Conservation (phyloP, 495 filamentous ascomycete genomes). For the Corynascus novoguineensis region DNA sequence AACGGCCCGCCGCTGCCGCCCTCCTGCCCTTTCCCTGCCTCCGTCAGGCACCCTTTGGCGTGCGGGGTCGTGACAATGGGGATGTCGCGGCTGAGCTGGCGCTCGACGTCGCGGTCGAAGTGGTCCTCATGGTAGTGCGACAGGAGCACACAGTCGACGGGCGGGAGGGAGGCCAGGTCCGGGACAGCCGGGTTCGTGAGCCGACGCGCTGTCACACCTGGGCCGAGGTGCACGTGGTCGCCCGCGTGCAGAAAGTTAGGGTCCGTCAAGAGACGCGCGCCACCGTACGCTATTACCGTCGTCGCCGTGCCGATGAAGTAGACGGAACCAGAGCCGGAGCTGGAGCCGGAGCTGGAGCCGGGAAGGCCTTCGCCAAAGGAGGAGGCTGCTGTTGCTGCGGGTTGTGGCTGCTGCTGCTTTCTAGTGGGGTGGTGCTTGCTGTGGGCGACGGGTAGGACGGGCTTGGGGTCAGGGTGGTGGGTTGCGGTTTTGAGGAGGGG, state of each 20-base stretch:
- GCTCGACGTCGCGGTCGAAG: slow-evolving; percentile 60
- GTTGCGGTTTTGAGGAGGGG: slow-evolving; percentile 21
- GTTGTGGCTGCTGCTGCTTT: background rate
- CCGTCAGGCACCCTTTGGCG: slow-evolving; percentile 48
- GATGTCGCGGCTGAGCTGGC: slow-evolving; percentile 49
- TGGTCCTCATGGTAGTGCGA: slow-evolving; percentile 65
- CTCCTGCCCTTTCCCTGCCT: slow-evolving; percentile 32
- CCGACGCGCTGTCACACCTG: slow-evolving; percentile 51
- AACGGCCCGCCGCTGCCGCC: slow-evolving; percentile 54
- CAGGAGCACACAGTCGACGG: slow-evolving; percentile 55
- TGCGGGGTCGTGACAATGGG: slow-evolving; percentile 64
- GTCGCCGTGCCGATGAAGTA: slow-evolving; percentile 65
- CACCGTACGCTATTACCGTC: slow-evolving; percentile 59
- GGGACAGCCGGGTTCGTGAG: slow-evolving; percentile 52
- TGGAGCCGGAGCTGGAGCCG: too few species aligned
- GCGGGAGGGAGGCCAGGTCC: slow-evolving; percentile 56
- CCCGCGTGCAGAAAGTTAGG: slow-evolving; percentile 67
- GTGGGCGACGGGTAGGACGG: slow-evolving; percentile 13
- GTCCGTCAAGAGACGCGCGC: slow-evolving; percentile 61
- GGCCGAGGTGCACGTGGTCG: slow-evolving; percentile 63
- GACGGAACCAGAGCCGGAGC: too few species aligned
- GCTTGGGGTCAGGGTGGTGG: slow-evolving; percentile 13
- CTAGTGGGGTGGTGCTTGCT: slow-evolving; percentile 23
- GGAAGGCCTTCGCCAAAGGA: too few species aligned
- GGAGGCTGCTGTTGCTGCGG: background rate